A percentile compares a stretch with the other conserved stretches of the same genome.
Evolutionary conservation across 2,329 filamentous ascomycete species (phyloP).

Genomic region (Annulohypoxylon truncatum): DNA sequence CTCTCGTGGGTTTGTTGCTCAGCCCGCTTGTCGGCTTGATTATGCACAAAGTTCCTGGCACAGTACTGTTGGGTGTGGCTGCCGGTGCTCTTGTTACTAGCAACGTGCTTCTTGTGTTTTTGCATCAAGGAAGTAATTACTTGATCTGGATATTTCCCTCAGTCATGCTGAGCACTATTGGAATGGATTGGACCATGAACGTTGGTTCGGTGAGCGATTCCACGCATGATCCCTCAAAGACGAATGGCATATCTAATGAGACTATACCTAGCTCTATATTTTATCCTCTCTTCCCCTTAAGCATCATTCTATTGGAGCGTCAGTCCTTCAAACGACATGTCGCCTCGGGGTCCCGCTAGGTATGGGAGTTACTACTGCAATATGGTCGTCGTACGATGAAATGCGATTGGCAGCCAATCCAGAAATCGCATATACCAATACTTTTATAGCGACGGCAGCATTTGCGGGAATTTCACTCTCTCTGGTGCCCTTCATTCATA

Average conservation of each 20-base stretch:
- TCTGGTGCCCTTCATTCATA: constrained; percentile 49
- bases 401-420: constrained; percentile 36
- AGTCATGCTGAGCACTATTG: constrained; percentile 49
- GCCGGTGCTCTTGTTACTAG: constrained; percentile 44
- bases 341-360: constrained; percentile 50
- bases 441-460: constrained; percentile 48
- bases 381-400: constrained; percentile 50
- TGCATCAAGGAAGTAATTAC: constrained; percentile 47
- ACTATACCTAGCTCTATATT: constrained; percentile 49
- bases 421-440: constrained; percentile 48
- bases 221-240: background rate
- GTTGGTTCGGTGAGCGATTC: constrained; percentile 48
- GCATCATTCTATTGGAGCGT: constrained; percentile 49
- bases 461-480: constrained; percentile 48
- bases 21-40: constrained; percentile 51
- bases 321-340: constrained; percentile 49
- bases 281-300: constrained; percentile 48
- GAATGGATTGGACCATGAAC: constrained; percentile 53
- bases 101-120: constrained; percentile 50
- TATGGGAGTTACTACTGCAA: constrained; percentile 49
- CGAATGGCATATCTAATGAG: constrained; percentile 18
- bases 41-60: constrained; percentile 48
- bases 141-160: constrained; percentile 50
- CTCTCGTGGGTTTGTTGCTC: constrained; percentile 48
- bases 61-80: constrained; percentile 44